A percentile compares a stretch with the other conserved stretches of the same genome.
Evolutionary conservation across 331 rosid genomes (phyloP).

Genomic region (Acacia concinna): DNA sequence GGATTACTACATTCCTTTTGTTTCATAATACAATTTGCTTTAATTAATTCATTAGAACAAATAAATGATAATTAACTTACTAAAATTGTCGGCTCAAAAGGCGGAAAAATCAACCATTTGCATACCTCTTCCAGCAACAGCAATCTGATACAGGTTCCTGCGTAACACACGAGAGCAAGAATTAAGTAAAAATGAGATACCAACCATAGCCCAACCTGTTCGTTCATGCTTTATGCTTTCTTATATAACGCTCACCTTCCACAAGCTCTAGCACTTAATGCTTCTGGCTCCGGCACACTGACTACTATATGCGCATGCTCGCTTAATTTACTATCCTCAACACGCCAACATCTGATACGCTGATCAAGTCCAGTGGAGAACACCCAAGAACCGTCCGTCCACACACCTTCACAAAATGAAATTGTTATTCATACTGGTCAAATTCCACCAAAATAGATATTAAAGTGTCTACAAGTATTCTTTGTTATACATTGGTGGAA

Average conservation of each 20-base stretch:
- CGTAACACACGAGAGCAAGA: slow-evolving; percentile 25
- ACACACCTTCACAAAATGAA: slow-evolving; percentile 64
- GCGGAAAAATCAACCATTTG: slow-evolving; percentile 76
- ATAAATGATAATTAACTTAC: too few relatives aligned
- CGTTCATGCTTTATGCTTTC: slow-evolving; percentile 5
- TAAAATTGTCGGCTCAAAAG: slow-evolving; percentile 7
- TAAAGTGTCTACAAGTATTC: neutral
- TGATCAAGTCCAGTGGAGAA: slow-evolving; percentile 98
- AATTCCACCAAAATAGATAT: slow-evolving; percentile 22
- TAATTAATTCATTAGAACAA: too few relatives aligned
- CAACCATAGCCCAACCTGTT: slow-evolving; percentile 15
- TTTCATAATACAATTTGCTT: too few relatives aligned
- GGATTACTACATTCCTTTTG: too few relatives aligned
- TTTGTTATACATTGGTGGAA: slow-evolving; percentile 3
- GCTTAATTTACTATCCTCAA: slow-evolving; percentile 47
- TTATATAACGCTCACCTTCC: slow-evolving; percentile 54
- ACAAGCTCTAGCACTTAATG: slow-evolving; percentile 73
- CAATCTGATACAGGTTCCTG: slow-evolving; percentile 85
- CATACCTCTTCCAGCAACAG: slow-evolving; percentile 96
- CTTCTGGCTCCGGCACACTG: slow-evolving; percentile 96
- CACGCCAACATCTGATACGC: slow-evolving; percentile 86
- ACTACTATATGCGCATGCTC: slow-evolving; percentile 65
- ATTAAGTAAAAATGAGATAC: neutral
- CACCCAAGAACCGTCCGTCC: slow-evolving; percentile 97
- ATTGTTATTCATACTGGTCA: slow-evolving; percentile 17